These are phyloP conservation scores for Diaporthe destruens DNA, from an alignment of 2,329 filamentous ascomycete species.

Conservation along the genomic window DNA sequence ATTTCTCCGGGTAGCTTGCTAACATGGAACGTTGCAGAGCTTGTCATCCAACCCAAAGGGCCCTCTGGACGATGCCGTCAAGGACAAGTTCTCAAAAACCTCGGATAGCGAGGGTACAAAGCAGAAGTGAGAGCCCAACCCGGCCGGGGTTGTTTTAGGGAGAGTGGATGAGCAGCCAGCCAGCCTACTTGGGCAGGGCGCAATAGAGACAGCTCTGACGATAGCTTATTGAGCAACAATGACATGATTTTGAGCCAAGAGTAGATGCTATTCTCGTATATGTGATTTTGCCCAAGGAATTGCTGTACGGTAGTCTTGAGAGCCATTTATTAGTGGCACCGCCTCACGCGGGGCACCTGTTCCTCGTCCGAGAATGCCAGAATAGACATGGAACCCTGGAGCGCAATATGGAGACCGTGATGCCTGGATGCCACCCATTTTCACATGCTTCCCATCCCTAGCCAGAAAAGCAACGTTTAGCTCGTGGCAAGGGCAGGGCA, in stretches of 20 bases:
- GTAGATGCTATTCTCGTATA: too few relatives aligned
- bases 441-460: conserved; percentile 22
- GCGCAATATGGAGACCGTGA: not conserved
- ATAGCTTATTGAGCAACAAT: conserved; percentile 14
- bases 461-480: not conserved
- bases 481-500: conserved; percentile 20
- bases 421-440: not conserved
- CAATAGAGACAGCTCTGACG: not conserved
- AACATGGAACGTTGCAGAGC: conserved; percentile 50
- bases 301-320: not conserved
- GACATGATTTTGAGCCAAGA: not conserved
- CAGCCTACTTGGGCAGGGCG: not conserved
- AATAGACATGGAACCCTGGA: not conserved
- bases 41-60: conserved; percentile 76
- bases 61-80: conserved; percentile 69
- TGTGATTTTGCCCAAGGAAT: not conserved
- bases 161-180: not conserved
- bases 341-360: not conserved
- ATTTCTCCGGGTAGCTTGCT: conserved; percentile 38
- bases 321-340: not conserved
- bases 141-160: not conserved
- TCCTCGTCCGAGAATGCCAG: not conserved
- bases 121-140: conserved; percentile 9
- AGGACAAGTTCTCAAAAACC: conserved; percentile 71
- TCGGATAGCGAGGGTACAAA: conserved; percentile 2